Base-by-base conservation (phyloP, 1,284 basidiomycete species). In the Stygiomarasmius scandens region DNA sequence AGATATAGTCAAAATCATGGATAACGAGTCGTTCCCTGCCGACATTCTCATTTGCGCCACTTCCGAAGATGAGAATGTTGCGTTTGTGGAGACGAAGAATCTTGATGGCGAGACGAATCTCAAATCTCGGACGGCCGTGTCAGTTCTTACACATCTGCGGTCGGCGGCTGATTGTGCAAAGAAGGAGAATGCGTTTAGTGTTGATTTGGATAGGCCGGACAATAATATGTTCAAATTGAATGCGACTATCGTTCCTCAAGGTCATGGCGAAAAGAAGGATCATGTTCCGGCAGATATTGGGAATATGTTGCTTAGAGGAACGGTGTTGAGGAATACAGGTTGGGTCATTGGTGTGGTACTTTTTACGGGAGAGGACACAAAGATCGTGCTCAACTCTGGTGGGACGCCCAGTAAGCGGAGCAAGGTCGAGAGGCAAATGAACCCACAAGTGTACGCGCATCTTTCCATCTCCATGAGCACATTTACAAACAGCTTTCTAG, bases 41-140 rank as follows among this genome's bases (percentile, higher is more conserved):
- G 96, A 99, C 70, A 81, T 99, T 61, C 84, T 98, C 63, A 92
- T 99, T 61, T 98, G 95, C 72, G 80, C 96, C 1, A 97, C 97
- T 1, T 96, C 93, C 16, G 97, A 99, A 71, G 96, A 98, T 52
- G 97, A 98, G 72, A 95, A 98, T 71, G 92, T 96, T 11, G 94
- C 94, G 49, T 99, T 90, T 72, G 89, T 99, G 61, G 97, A 99
- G 81, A 99, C 97, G 41, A 99, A 99, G 83, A 99, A 98, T 69
- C 80, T 99, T 48, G 97, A 99, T 67, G 97, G 97, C 44, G 97
- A 99, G 78, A 99, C 96, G 50, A 99, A 98, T 71, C 86, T 99
- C 72, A 99, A 99, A 77, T 95, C 92, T 0, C 86, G 96, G 9
- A 88, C 90, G 64, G 96, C 92, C 2, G 86, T 92, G 0, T 79